A percentile compares a stretch with the other conserved stretches of the same genome.
phyloP scores from a whole-genome alignment of 176 grass and related monocot genomes.

The Pharus latifolius region DNA sequence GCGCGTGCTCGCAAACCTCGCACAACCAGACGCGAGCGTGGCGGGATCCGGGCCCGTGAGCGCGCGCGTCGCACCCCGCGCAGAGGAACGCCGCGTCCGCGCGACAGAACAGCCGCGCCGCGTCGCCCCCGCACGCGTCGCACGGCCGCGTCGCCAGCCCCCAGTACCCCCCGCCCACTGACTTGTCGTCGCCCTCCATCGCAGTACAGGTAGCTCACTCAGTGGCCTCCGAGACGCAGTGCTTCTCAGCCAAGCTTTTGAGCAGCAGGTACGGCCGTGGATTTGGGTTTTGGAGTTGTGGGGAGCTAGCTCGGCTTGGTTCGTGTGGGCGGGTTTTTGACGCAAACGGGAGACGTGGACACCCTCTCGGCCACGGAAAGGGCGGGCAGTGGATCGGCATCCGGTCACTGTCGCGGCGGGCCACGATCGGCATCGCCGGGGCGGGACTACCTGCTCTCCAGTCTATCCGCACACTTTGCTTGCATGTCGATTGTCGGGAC shows the following conservation, averaged over 20 bases:
- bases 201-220: neutral
- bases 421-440: too few relatives aligned
- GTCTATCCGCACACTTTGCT: too few relatives aligned
- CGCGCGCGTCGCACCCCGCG: slow-evolving; percentile 45
- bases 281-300: slow-evolving; percentile 9
- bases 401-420: slow-evolving; percentile 21
- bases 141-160: slow-evolving; percentile 33
- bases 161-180: slow-evolving; percentile 32
- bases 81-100: slow-evolving; percentile 61
- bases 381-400: neutral
- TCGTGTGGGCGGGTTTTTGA: neutral
- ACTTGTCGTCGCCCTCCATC: slow-evolving; percentile 25
- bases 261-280: neutral
- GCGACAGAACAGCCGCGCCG: slow-evolving; percentile 49
- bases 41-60: slow-evolving; percentile 29
- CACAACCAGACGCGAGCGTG: slow-evolving; percentile 74
- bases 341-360: slow-evolving; percentile 29
- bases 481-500: too few relatives aligned
- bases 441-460: too few relatives aligned
- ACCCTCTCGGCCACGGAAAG: slow-evolving; percentile 7
- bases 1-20: slow-evolving; percentile 69
- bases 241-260: slow-evolving; percentile 33
- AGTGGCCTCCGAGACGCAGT: neutral
- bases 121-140: slow-evolving; percentile 42
- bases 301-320: neutral